Base-by-base conservation (phyloP, 345 rosid species). In the Brassica carinata region DNA sequence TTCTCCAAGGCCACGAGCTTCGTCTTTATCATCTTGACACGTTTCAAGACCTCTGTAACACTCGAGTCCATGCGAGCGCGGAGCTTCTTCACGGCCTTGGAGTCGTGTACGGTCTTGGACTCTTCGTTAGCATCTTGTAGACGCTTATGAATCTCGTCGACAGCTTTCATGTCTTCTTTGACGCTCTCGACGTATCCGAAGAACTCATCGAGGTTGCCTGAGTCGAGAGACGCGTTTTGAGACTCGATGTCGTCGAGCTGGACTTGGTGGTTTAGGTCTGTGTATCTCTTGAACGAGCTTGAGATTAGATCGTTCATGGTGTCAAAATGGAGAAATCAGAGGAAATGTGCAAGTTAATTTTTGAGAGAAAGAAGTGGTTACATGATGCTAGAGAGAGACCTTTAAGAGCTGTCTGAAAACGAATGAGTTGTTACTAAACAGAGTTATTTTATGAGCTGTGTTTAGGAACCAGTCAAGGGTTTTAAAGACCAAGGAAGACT, bases 1-100 rank as follows among this genome's bases (percentile, higher is more conserved):
- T 90, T 81, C 83, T 93, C 98, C 30, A 91, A 76, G 3, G 92
- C 98, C 78, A 90, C 93, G 1, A 93, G 93, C 84, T 92, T 88
- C 4, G 84, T 81, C 77, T 88, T 91, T 62, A 93, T 83, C 66
- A 85, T 64, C 86, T 90, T 93, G 40, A 87, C 93, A 65, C 85
- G 90, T 78, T 85, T 90, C 81, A 93, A 83, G 78, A 92, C 98
- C 2, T 87, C 87, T 3, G 78, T 70, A 3, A 89, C 92, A 55
- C 88, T 89, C 0, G 85, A 18, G 67, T 90, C 98, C 96, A 91
- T 91, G 48, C 86, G 83, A 33, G 89, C 73, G n/a, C 96, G 86
- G 3, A 93, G 84, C 74, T 84, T 80, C 71, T 89, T 91, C 68
- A 92, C 82, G 40, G 94, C 85, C 78, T 87, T 91, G 38, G 92